These are phyloP conservation scores for Penicillium sp. DNA, from an alignment of 2,329 filamentous ascomycete genomes.

Conservation along the genomic window DNA sequence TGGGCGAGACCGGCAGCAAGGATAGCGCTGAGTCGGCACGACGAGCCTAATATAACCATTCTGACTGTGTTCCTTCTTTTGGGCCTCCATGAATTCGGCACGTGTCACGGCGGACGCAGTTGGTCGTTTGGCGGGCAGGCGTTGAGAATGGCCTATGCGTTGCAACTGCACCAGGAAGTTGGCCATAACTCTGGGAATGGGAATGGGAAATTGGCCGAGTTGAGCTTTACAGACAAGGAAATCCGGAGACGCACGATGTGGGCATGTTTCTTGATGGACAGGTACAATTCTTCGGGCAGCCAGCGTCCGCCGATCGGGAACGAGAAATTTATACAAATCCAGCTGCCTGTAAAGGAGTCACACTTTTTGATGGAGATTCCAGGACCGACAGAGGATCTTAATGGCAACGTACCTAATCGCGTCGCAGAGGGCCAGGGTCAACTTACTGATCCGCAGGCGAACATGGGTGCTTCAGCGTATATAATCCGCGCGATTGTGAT, in stretches of 20 bases:
- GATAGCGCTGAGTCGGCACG: slow-evolving; percentile 82
- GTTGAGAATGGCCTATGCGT: slow-evolving; percentile 91
- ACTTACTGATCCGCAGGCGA: slow-evolving; percentile 64
- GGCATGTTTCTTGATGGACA: slow-evolving; percentile 96
- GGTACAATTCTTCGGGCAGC: slow-evolving; percentile 93
- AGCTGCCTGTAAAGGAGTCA: slow-evolving; percentile 84
- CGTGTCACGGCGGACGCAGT: slow-evolving; percentile 89
- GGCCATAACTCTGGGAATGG: slow-evolving; percentile 72
- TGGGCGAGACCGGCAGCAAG: slow-evolving; percentile 86
- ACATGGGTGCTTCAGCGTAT: slow-evolving; percentile 93
- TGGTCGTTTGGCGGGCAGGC: slow-evolving; percentile 96
- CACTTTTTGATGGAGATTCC: slow-evolving; percentile 89
- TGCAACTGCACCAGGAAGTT: slow-evolving; percentile 88
- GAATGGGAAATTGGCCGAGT: slow-evolving; percentile 54
- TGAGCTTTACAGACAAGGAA: slow-evolving; percentile 89
- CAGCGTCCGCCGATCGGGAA: slow-evolving; percentile 88
- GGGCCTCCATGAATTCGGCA: slow-evolving; percentile 92
- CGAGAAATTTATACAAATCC: slow-evolving; percentile 83
- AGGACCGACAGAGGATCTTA: slow-evolving; percentile 77
- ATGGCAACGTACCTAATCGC: slow-evolving; percentile 64
- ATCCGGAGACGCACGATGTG: slow-evolving; percentile 94
- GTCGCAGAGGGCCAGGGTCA: slow-evolving; percentile 62
- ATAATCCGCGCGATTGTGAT: slow-evolving; percentile 79
- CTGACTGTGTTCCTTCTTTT: slow-evolving; percentile 84
- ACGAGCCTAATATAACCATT: slow-evolving; percentile 94